Evolutionary conservation across 768 basidiomycete species (phyloP).

Genomic region (Pleurotus eryngii): DNA sequence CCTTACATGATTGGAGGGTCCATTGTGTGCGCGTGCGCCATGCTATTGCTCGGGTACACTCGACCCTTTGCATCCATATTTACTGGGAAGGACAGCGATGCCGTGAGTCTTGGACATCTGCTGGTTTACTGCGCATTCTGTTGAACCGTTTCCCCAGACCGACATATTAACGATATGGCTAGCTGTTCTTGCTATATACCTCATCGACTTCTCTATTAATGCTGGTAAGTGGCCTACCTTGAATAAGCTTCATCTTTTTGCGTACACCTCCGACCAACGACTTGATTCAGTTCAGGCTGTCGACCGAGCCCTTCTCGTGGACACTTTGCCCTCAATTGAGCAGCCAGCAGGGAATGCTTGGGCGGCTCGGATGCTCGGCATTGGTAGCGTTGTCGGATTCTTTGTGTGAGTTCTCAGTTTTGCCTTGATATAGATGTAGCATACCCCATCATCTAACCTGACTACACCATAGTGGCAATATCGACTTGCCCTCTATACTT

Average conservation of each 20-base stretch:
- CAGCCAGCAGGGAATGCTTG: constrained; percentile 92
- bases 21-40: constrained; percentile 61
- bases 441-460: background rate
- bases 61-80: constrained; percentile 58
- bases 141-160: constrained; percentile 37
- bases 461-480: constrained; percentile 56
- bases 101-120: constrained; percentile 20
- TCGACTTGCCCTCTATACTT: constrained; percentile 66
- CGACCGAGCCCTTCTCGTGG: constrained; percentile 88
- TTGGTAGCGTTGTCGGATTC: constrained; percentile 85
- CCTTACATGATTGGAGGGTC: constrained; percentile 81
- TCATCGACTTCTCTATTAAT: constrained; percentile 60
- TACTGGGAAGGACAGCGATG: constrained; percentile 25
- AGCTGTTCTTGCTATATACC: constrained; percentile 55
- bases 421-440: background rate
- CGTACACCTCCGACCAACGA: no score
- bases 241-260: background rate
- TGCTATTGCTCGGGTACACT: constrained; percentile 84
- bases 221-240: constrained; percentile 28
- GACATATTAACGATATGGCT: constrained; percentile 68
- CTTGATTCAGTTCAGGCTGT: constrained; percentile 69
- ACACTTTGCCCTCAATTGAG: constrained; percentile 66
- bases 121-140: background rate
- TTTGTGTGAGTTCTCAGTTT: constrained; percentile 63
- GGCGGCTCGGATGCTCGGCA: constrained; percentile 89